Evolutionary conservation across 2,329 filamentous ascomycete genomes (phyloP).

Genomic region (Talaromyces atroroseus): DNA sequence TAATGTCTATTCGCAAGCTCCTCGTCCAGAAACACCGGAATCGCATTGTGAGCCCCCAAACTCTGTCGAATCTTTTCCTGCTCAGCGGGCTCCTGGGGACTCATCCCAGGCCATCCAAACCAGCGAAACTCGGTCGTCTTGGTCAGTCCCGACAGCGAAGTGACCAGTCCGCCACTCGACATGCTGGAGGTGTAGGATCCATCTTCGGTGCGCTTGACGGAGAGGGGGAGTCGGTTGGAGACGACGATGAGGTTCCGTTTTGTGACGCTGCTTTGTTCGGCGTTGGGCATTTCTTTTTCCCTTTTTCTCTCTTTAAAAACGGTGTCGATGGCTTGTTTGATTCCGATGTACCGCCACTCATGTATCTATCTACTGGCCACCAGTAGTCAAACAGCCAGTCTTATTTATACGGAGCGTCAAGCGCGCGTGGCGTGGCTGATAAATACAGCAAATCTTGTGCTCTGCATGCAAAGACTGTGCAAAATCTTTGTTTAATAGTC

Average conservation of each 20-base stretch:
- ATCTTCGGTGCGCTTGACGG: slow-evolving; percentile 80
- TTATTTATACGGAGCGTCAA: neutral
- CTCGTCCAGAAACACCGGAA: slow-evolving; percentile 81
- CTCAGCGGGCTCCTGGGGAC: slow-evolving; percentile 70
- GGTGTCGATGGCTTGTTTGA: neutral
- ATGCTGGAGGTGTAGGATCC: slow-evolving; percentile 79
- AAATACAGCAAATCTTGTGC: no score
- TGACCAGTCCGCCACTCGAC: slow-evolving; percentile 88
- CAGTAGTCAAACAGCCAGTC: neutral
- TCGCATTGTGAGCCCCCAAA: slow-evolving; percentile 72
- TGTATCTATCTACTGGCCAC: neutral
- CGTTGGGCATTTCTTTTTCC: slow-evolving; percentile 8
- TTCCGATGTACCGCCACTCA: neutral
- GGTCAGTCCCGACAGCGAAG: slow-evolving; percentile 76
- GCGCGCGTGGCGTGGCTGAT: neutral
- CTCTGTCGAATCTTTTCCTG: slow-evolving; percentile 62
- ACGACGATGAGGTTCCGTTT: slow-evolving; percentile 57
- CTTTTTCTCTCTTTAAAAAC: neutral
- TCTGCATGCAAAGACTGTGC: neutral
- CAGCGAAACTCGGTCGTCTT: slow-evolving; percentile 89
- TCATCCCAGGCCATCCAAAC: slow-evolving; percentile 93
- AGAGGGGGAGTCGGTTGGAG: slow-evolving; percentile 87
- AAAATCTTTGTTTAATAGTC: neutral
- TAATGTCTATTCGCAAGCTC: slow-evolving; percentile 88
- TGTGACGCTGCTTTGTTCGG: no score